phyloP scores from a whole-genome alignment of 257 asterid genomes.

The Petunia secreta region DNA sequence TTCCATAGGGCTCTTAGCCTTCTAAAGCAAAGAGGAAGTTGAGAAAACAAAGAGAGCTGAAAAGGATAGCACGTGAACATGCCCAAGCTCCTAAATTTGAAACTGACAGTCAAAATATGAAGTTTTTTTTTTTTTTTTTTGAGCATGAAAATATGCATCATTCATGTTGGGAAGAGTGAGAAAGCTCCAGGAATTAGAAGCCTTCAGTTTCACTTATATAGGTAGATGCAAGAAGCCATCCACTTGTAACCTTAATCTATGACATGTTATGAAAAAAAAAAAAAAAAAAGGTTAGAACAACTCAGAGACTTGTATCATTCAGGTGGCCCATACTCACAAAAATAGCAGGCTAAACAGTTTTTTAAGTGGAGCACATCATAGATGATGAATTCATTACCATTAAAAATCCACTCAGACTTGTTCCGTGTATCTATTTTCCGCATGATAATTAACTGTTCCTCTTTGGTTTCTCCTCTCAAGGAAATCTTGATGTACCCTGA shows the following conservation, averaged over 20 bases:
- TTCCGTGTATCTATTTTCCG: conserved; percentile 73
- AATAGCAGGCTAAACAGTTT: neutral
- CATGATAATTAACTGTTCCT: conserved; percentile 55
- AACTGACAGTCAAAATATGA: neutral
- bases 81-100: conserved; percentile 16
- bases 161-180: neutral
- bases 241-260: neutral
- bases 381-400: conserved; percentile 56
- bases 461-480: conserved; percentile 67
- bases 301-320: neutral
- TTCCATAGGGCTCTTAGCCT: conserved; percentile 4
- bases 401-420: conserved; percentile 91
- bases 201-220: neutral
- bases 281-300: neutral
- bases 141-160: neutral
- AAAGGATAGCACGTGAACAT: neutral
- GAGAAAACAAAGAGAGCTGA: neutral
- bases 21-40: neutral
- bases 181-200: neutral
- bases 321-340: neutral
- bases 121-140: no score
- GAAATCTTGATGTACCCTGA: conserved; percentile 73
- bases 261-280: neutral
- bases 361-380: neutral
- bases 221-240: neutral